Conservation (phyloP, 345 rosid species). For the Adansonia digitata region DNA sequence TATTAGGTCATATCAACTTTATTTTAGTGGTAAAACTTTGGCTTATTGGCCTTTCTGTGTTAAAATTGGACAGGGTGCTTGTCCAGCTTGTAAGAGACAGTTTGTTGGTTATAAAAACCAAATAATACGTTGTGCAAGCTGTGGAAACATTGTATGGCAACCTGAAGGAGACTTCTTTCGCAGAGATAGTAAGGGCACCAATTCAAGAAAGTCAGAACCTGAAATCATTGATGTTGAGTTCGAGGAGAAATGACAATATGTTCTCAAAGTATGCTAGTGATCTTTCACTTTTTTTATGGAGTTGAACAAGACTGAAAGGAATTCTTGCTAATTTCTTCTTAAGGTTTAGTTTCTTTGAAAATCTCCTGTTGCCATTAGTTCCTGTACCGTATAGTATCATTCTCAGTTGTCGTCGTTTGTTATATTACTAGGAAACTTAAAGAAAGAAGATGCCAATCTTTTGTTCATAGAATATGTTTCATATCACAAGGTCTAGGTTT, state of each 20-base stretch:
- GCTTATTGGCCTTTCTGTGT: background rate
- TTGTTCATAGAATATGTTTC: background rate
- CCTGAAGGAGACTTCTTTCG: conserved; percentile 72
- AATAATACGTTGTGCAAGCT: conserved; percentile 59
- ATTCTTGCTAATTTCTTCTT: background rate
- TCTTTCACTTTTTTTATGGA: background rate
- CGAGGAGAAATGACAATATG: conserved; percentile 63
- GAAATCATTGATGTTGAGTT: conserved; percentile 83
- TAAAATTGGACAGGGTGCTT: conserved; percentile 54
- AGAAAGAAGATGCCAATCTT: background rate
- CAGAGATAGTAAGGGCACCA: conserved; percentile 35
- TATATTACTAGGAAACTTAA: background rate
- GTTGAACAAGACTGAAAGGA: background rate
- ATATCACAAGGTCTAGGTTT: background rate
- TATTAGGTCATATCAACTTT: background rate
- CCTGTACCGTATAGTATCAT: conserved; percentile 3
- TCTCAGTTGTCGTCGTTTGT: background rate
- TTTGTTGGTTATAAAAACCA: conserved; percentile 84
- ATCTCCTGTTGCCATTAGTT: background rate
- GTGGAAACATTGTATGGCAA: conserved; percentile 95
- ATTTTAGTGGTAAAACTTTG: background rate
- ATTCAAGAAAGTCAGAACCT: conserved; percentile 41
- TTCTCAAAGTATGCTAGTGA: background rate
- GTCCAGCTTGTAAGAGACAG: conserved; percentile 89
- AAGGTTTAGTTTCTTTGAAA: background rate